These are phyloP conservation scores for Saturnispora bothae DNA, from an alignment of 805 yeast genomes.

Conservation along the genomic window DNA sequence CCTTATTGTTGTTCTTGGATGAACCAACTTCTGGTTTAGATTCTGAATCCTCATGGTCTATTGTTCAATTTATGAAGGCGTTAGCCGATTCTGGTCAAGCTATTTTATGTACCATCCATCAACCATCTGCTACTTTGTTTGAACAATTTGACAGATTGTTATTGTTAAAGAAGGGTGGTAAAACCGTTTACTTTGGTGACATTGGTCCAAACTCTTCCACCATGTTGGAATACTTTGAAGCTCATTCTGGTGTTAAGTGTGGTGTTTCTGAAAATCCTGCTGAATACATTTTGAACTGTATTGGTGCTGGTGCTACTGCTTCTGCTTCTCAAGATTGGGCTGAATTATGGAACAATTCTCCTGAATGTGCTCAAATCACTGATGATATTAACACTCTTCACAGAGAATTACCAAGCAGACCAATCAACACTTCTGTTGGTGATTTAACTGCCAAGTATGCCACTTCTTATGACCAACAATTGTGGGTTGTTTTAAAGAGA, in stretches of 20 bases:
- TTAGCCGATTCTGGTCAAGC: constrained; percentile 44
- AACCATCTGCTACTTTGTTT: constrained; percentile 38
- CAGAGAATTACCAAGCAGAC: constrained; percentile 21
- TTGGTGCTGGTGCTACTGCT: constrained; percentile 79
- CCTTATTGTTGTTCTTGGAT: constrained; percentile 42
- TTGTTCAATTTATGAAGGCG: constrained; percentile 39
- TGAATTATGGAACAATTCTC: constrained; percentile 45
- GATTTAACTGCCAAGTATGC: constrained; percentile 30
- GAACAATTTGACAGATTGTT: constrained; percentile 34
- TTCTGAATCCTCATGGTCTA: constrained; percentile 49
- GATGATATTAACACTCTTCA: constrained; percentile 25
- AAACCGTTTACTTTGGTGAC: constrained; percentile 44
- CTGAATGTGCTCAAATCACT: constrained; percentile 25
- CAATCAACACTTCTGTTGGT: constrained; percentile 18
- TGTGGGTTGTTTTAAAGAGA: constrained; percentile 29
- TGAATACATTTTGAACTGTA: constrained; percentile 61
- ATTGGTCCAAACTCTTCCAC: constrained; percentile 36
- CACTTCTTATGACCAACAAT: constrained; percentile 33
- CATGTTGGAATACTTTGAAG: constrained; percentile 37
- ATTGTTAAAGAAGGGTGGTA: constrained; percentile 41
- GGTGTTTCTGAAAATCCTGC: constrained; percentile 59
- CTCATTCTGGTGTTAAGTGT: constrained; percentile 56
- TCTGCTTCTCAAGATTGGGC: constrained; percentile 49
- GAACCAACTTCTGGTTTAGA: constrained; percentile 54
- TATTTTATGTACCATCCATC: constrained; percentile 46